These are phyloP conservation scores for Suhomyces ambrosiae DNA, from an alignment of 1,139 yeast species.

Conservation along the genomic window DNA sequence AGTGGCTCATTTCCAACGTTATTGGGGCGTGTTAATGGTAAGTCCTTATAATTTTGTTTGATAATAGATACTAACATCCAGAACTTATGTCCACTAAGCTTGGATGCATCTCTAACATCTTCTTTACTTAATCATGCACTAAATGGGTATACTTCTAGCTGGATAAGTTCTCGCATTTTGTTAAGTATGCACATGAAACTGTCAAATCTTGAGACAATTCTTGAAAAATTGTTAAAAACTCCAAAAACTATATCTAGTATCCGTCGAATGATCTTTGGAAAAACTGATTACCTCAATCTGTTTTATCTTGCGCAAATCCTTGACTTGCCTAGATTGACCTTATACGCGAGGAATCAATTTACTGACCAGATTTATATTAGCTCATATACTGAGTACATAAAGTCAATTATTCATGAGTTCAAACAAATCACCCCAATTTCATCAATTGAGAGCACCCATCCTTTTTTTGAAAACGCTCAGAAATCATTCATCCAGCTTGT, in stretches of 20 bases:
- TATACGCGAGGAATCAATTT: too few species aligned
- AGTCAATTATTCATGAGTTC: neutral
- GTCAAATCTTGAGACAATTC: neutral
- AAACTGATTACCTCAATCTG: neutral
- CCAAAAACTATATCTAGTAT: neutral
- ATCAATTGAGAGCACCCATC: neutral
- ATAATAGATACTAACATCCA: neutral
- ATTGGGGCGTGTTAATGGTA: neutral
- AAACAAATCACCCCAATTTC: neutral
- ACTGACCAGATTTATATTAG: too few species aligned
- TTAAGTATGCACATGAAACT: neutral
- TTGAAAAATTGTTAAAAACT: neutral
- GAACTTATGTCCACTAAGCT: neutral
- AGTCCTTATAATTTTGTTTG: neutral
- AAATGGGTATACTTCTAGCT: neutral
- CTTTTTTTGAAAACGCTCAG: neutral
- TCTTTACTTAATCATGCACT: neutral
- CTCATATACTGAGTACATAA: neutral
- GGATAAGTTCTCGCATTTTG: slow-evolving; percentile 1
- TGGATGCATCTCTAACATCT: neutral
- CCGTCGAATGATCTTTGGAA: neutral
- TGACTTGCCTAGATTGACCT: neutral
- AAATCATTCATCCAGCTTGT: neutral
- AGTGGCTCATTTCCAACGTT: neutral
- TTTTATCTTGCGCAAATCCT: neutral